Conservation (phyloP, 176 grass and related monocot species). For the Oryza brachyantha region DNA sequence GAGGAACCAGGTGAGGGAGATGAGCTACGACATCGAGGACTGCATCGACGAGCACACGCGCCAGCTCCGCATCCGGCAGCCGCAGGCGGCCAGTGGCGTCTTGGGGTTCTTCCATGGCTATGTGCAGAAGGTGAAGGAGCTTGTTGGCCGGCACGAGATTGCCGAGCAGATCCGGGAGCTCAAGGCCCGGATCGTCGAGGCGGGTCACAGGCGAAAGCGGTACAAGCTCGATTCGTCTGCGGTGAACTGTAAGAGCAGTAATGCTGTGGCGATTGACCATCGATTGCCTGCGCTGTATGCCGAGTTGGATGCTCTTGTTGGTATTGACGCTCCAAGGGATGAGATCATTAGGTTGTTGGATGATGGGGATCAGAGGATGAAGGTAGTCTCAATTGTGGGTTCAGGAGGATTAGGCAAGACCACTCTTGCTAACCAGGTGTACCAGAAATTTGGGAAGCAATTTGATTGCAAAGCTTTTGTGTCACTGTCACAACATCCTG, state of each 20-base stretch:
- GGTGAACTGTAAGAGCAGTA: background rate
- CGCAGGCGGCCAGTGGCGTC: background rate
- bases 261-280: background rate
- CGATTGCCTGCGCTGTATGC: conserved; percentile 19
- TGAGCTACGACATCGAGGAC: conserved; percentile 31
- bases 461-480: conserved; percentile 44
- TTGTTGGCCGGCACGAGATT: background rate
- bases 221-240: conserved; percentile 31
- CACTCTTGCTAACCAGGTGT: conserved; percentile 44
- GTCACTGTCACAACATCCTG: conserved; percentile 34
- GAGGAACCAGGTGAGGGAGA: conserved; percentile 41
- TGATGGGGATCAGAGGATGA: conserved; percentile 1
- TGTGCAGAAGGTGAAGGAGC: conserved; percentile 16
- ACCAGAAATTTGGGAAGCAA: background rate
- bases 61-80: background rate
- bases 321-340: conserved; percentile 23
- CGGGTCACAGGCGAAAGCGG: background rate
- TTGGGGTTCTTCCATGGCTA: background rate
- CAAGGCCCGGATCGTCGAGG: conserved; percentile 25
- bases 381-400: conserved; percentile 43
- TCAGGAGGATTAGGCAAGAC: conserved; percentile 48
- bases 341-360: conserved; percentile 19
- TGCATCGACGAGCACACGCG: conserved; percentile 9
- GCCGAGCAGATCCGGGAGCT: conserved; percentile 27
- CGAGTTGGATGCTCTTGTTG: conserved; percentile 21